Evolutionary conservation across 225 moss, liverwort and hornwort species (phyloP), one percentile per base, ranked within the genome.

Genomic region (Polytrichum formosum): DNA sequence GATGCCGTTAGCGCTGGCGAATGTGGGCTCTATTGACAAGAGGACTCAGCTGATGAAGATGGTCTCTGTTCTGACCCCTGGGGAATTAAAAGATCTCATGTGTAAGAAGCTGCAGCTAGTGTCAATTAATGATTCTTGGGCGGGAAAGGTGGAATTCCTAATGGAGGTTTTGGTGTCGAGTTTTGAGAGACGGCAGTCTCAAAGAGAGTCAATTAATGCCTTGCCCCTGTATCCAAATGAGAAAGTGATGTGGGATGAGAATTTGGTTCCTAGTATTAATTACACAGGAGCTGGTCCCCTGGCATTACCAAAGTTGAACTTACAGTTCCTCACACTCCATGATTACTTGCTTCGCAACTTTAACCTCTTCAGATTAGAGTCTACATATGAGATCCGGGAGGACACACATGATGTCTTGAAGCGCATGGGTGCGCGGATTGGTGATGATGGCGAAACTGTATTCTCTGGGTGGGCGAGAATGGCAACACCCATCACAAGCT

Each of bases 391-490:
- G 78, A 96, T 96, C 25, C 81, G 95, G 74, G 95, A 96, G 70
- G 92, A 96, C 63, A 83, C 90, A 10, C 91, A 92, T 72, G 93
- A 96, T 67, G 73, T 96, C 22, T 80, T 96, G 74, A 93, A 91
- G 76, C 91, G 88, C 65, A 87, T 95, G 92, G 89, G 88, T 75
- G 91, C 95, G 30, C 90, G 88, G 55, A 88, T 85, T 53, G 93
- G 92, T 72, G 91, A 90, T 78, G 91, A 93, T 68, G 93, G 92
- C 21, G 98, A 88, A 67, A 94, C 90, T 5, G 84, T 75, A 60
- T 98, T 98, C 72, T 88, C 94, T 53, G 97, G 94, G 30, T 98
- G 98, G 98, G 92, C 98, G 61, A 90, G 90, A 78, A 94, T 98
- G 98, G 98, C 98, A 77, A 91, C 87, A 25, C 81, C 90, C 37